A percentile compares a stretch with the other conserved stretches of the same genome.
These are phyloP conservation scores for Orbilia ellipsospora DNA, from an alignment of 2,329 filamentous ascomycete species.

Conservation along the genomic window DNA sequence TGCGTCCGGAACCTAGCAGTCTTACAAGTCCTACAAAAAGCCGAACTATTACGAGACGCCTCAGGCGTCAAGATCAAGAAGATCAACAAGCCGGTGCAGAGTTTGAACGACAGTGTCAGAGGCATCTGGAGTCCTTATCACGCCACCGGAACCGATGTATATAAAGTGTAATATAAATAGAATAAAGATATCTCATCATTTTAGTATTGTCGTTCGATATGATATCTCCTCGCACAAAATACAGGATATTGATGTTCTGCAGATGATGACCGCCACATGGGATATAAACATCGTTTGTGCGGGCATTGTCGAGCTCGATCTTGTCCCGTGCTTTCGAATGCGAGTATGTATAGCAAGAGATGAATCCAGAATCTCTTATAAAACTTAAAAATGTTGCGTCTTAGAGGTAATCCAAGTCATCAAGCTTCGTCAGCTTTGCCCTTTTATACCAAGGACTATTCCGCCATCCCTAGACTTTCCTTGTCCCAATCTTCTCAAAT, in stretches of 20 bases:
- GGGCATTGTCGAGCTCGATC: too few relatives aligned
- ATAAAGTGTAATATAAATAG: conserved; percentile 50
- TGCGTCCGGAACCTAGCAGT: conserved; percentile 88
- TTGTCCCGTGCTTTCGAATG: too few relatives aligned
- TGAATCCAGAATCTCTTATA: too few relatives aligned
- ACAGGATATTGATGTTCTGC: not conserved
- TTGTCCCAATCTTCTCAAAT: too few relatives aligned
- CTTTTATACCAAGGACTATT: too few relatives aligned
- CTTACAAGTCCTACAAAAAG: conserved; percentile 83
- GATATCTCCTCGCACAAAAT: not conserved
- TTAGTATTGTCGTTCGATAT: not conserved
- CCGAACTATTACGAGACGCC: conserved; percentile 76
- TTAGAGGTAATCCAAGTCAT: too few relatives aligned
- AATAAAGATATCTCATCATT: conserved; percentile 7
- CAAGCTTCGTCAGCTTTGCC: too few relatives aligned
- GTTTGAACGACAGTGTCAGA: conserved; percentile 74
- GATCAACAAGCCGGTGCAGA: conserved; percentile 73
- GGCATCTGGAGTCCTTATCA: conserved; percentile 79
- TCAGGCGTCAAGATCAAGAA: conserved; percentile 78
- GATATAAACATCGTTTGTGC: too few relatives aligned
- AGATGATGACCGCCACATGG: too few relatives aligned
- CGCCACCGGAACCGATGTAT: conserved; percentile 62
- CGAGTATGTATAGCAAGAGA: not conserved
- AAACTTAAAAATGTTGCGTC: too few relatives aligned
- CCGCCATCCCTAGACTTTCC: too few relatives aligned